Conservation (phyloP, 208 protist genomes). For the Porcisia hertigi region DNA sequence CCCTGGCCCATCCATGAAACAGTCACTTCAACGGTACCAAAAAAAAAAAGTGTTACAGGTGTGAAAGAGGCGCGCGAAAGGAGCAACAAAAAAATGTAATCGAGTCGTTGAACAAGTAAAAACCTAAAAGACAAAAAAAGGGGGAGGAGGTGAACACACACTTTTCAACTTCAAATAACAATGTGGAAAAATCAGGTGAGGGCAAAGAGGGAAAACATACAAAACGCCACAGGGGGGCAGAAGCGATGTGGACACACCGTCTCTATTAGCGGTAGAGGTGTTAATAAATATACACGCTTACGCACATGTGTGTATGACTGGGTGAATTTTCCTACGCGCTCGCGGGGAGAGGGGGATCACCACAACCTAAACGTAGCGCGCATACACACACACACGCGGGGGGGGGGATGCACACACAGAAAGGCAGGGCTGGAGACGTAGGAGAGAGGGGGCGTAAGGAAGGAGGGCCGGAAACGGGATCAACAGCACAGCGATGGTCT, state of each 20-base stretch:
- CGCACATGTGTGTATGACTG: neutral
- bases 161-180: too few relatives aligned
- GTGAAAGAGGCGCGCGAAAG: conserved; percentile 9
- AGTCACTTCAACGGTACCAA: too few relatives aligned
- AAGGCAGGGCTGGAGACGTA: neutral
- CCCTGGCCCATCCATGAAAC: too few relatives aligned
- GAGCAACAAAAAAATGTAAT: conserved; percentile 8
- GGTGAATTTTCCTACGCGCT: neutral
- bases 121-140: too few relatives aligned
- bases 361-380: neutral
- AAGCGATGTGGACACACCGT: neutral
- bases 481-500: neutral
- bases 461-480: neutral
- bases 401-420: neutral
- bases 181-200: neutral
- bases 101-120: too few relatives aligned
- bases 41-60: too few relatives aligned
- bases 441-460: neutral
- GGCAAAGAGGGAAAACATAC: neutral
- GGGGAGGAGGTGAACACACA: neutral
- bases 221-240: neutral
- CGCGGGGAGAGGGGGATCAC: too few relatives aligned
- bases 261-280: neutral
- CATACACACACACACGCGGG: neutral
- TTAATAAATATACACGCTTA: neutral